Conservation (phyloP, 2,329 filamentous ascomycete genomes). For the Pseudopyricularia cyperi region DNA sequence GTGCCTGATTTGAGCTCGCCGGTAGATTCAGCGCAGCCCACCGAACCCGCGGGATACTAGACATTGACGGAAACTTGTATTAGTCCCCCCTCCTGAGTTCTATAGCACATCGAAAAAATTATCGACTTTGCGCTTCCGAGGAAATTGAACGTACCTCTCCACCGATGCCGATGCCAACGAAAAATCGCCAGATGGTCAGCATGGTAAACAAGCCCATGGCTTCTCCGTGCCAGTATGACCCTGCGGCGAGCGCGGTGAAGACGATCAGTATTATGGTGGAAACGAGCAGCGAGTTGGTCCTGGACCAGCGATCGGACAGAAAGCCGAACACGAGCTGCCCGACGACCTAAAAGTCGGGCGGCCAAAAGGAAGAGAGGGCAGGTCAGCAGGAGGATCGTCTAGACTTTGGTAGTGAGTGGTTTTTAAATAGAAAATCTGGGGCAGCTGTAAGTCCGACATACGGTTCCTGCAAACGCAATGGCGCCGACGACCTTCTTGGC, state of each 20-base stretch:
- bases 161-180: conserved; percentile 70
- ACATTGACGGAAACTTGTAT: no score
- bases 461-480: conserved; percentile 75
- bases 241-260: conserved; percentile 69
- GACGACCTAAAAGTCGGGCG: conserved; percentile 33
- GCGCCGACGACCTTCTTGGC: conserved; percentile 64
- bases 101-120: no score
- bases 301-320: conserved; percentile 70
- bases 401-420: not conserved
- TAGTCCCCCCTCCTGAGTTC: no score
- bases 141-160: conserved; percentile 23
- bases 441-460: conserved; percentile 5
- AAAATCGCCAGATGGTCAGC: conserved; percentile 73
- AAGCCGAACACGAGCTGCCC: conserved; percentile 74
- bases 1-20: conserved; percentile 70
- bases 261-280: conserved; percentile 76
- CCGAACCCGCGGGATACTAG: conserved; percentile 71
- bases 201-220: conserved; percentile 59
- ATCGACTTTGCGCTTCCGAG: no score
- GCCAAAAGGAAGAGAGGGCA: not conserved
- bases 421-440: not conserved
- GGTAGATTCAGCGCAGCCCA: conserved; percentile 72
- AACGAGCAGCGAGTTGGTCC: conserved; percentile 66
- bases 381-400: conserved; percentile 2
- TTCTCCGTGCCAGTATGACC: conserved; percentile 61